Base-by-base conservation (phyloP, 768 basidiomycete genomes). In the Cyclocybe aegerita region DNA sequence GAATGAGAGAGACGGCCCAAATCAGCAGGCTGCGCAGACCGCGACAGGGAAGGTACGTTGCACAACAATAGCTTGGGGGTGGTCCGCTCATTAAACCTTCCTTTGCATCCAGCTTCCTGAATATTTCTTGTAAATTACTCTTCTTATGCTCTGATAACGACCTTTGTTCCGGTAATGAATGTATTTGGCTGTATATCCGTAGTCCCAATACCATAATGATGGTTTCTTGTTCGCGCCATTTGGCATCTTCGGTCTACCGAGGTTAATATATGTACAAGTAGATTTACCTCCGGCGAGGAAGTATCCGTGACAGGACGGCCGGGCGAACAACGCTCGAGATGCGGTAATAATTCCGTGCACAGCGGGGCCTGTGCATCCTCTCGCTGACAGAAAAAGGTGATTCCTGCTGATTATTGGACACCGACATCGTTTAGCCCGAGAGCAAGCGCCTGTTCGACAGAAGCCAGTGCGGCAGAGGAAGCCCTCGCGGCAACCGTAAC, bases 1-100 rank as follows among this genome's bases (percentile, higher is more conserved):
- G 70, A 99, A 99, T 65, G 97, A 98, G 61, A 71, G 89, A 41
- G 93, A 96, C 60, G 93, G 93, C 3, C 93, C 93, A 1, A 82
- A 64, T 54, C 88, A 93, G 44, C 90, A 93, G 64, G 79, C 79
- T 9, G 77, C 80, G 6, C 88, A 89, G 65, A 89, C 75, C 63
- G 82, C 78, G 40, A 77, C 78, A 47, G 86, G 82, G 23, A 91
- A 88, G 81, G 90, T 89, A 56, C 31, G 54, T 43, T 44, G 17
- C 34, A 23, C 30, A 23, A 15, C 43, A 29, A 10, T 40, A 14
- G 41, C 10, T 12, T 1, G n/a, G 34, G 9, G 12, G 14, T 43
- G 29, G 23, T 31, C 23, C 34, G 33, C 15, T 37, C 11, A 39
- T 43, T 43, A 48, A 43, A 34, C 17, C 46, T 40, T 46, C 45